Percentiles rank a stretch among this genome's conserved stretches.
Evolutionary conservation across 768 basidiomycete species (phyloP).

Genomic region (Crepidotus variabilis): DNA sequence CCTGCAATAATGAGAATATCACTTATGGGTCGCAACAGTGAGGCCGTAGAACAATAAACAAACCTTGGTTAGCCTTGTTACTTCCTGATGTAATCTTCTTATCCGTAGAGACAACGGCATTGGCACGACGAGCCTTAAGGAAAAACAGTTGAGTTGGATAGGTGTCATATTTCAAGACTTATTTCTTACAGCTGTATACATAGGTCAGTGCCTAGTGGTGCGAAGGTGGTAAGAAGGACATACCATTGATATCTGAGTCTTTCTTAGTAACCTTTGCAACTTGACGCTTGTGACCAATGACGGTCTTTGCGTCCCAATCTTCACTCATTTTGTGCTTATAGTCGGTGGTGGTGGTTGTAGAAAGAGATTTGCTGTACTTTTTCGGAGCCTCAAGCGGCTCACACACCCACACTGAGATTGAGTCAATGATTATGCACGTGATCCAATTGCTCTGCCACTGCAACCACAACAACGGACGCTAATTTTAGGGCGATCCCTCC

Average conservation of each 20-base stretch:
- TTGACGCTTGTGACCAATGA: slow-evolving; percentile 69
- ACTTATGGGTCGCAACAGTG: neutral
- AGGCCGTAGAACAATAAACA: slow-evolving; percentile 9
- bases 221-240: slow-evolving; percentile 15
- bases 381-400: neutral
- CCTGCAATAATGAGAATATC: slow-evolving; percentile 38
- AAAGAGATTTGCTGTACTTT: slow-evolving; percentile 4
- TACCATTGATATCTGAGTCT: slow-evolving; percentile 52
- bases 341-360: slow-evolving; percentile 14
- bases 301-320: slow-evolving; percentile 72
- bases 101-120: slow-evolving; percentile 78
- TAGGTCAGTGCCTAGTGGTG: neutral
- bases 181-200: slow-evolving; percentile 41
- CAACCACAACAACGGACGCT: neutral
- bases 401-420: neutral
- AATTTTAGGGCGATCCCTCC: slow-evolving; percentile 6
- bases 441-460: neutral
- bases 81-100: slow-evolving; percentile 66
- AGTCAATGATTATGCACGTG: neutral
- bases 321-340: slow-evolving; percentile 38
- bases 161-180: neutral
- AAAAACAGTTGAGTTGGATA: neutral
- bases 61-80: slow-evolving; percentile 80
- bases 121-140: slow-evolving; percentile 66
- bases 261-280: slow-evolving; percentile 63